Base-by-base conservation (phyloP, 805 yeast genomes). In the Cyberlindnera galapagoensis region DNA sequence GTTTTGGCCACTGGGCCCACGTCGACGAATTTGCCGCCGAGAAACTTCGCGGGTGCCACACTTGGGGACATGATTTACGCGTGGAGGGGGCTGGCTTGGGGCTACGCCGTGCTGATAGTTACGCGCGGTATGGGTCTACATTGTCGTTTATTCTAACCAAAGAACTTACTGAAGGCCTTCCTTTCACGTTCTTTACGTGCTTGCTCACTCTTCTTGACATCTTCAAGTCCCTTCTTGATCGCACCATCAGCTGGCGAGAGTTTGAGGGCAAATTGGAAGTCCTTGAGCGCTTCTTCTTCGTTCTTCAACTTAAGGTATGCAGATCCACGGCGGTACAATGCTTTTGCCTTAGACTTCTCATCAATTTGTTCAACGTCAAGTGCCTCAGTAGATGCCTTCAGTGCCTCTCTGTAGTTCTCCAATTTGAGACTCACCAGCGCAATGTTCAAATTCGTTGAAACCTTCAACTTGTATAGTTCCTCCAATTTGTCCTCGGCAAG, bases 311-410 rank as follows among this genome's bases (percentile, higher is more conserved):
- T 58, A 38, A 74, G 57, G 48, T 76, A 69, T 2, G 92, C 95
- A 51, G 71, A 62, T 22, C 94, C 96, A 56, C 90, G 77, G 56
- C 97, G 78, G 64, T 78, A 88, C 26, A 74, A 62, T 0, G 96
- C 97, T 63, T 88, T 88, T 12, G 94, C 85, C 54, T 71, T 72
- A 15, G 86, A 76, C 40, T 76, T 71, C 24, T 72, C 80, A 34
- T 74, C 83, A 21, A 49, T 33, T 7, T 33, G 56, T 22, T 73
- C 80, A 17, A 68, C 70, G 32, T 72, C 80, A 23, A 84, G 60
- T 2, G 84, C 95, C 18, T 73, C 74, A 2, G 76, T 63, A 3
- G 94, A 69, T 5, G 81, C 75, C 17, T 62, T 58, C 29, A 83
- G 56, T 0, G 77, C 75, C 21, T 66, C 72, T 37, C 62, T 63